Percentiles rank a stretch among this genome's conserved stretches.
Evolutionary conservation across 2,329 filamentous ascomycete genomes (phyloP).

Genomic region (Arthrobotrys entomopaga): DNA sequence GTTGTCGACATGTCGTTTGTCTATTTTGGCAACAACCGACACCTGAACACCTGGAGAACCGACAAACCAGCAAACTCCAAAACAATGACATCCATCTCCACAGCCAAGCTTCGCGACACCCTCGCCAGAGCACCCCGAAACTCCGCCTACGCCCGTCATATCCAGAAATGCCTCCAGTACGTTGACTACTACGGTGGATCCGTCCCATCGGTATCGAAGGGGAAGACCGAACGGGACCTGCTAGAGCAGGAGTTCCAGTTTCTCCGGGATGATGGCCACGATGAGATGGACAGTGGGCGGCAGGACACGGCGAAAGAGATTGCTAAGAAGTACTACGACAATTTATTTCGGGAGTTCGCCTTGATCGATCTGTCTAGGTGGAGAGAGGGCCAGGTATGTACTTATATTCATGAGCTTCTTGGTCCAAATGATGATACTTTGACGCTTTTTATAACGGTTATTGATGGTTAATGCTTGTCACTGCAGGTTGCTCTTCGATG

Average conservation of each 20-base stretch:
- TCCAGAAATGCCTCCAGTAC: slow-evolving; percentile 58
- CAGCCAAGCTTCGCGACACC: slow-evolving; percentile 49
- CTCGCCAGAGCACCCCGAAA: slow-evolving; percentile 54
- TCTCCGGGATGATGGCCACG: slow-evolving; percentile 56
- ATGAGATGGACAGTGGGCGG: background rate
- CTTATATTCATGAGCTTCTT: background rate
- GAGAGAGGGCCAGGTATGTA: slow-evolving; percentile 57
- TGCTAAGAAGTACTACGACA: slow-evolving; percentile 58
- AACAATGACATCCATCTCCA: slow-evolving; percentile 20
- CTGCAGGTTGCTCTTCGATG: slow-evolving; percentile 58
- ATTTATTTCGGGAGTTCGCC: slow-evolving; percentile 59
- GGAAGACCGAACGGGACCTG: slow-evolving; percentile 58
- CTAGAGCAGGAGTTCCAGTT: slow-evolving; percentile 59
- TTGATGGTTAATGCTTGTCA: background rate
- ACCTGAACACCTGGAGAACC: background rate
- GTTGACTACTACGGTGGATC: slow-evolving; percentile 57
- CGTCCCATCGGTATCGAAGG: slow-evolving; percentile 46
- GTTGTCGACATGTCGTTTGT: too few species aligned
- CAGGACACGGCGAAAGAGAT: slow-evolving; percentile 56
- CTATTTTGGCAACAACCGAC: background rate
- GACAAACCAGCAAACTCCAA: background rate
- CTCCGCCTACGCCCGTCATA: slow-evolving; percentile 59
- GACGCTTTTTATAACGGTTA: background rate
- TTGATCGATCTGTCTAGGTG: slow-evolving; percentile 58
- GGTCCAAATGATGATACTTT: background rate